Base-by-base conservation (phyloP, 805 yeast genomes). In the Metschnikowia peoriensis region DNA sequence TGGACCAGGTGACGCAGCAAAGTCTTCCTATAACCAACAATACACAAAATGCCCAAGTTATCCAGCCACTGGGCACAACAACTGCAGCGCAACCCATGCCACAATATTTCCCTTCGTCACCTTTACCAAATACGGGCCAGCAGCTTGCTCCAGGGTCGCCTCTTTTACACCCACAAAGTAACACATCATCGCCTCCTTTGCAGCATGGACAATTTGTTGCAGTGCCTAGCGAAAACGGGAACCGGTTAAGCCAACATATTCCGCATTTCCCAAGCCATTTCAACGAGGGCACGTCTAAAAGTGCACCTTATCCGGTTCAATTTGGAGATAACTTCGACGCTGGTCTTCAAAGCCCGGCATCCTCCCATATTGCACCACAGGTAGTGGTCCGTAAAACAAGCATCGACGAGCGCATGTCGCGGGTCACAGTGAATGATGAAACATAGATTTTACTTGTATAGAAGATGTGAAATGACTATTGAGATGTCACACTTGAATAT, bases 91-190 rank as follows among this genome's bases (percentile, higher is more conserved):
- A 56, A 46, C 62, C 62, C 15, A 56, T 56, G 57, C 72, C 75
- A 2, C 77, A 73, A 48, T 70, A 69, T 58, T 72, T 72, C 57
- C 74, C 75, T 2, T 58, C 69, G 1, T 61, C 72, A n/a, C 74
- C 74, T 14, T 70, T 63, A 46, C 66, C 67, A 17, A 55, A 45
- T 32, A 56, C 7, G 60, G 59, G 41, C 14, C 53, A 37, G 40
- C 41, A 38, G 29, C 28, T 42, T 29, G 46, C 41, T 27, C 57
- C 54, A 4, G 54, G 54, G 15, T 51, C 58, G n/a, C 56, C 59
- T 15, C 49, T 37, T n/a, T 28, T 51, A 35, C 38, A 28, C 16
- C 50, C 51, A n/a, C 50, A 37, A 22, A 38, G 38, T 12, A 41
- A 29, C 9, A 46, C 42, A n/a, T 12, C 48, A 4, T 51, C 59